Base-by-base conservation (phyloP, 2,329 filamentous ascomycete species). In the Coniochaeta ligniaria region DNA sequence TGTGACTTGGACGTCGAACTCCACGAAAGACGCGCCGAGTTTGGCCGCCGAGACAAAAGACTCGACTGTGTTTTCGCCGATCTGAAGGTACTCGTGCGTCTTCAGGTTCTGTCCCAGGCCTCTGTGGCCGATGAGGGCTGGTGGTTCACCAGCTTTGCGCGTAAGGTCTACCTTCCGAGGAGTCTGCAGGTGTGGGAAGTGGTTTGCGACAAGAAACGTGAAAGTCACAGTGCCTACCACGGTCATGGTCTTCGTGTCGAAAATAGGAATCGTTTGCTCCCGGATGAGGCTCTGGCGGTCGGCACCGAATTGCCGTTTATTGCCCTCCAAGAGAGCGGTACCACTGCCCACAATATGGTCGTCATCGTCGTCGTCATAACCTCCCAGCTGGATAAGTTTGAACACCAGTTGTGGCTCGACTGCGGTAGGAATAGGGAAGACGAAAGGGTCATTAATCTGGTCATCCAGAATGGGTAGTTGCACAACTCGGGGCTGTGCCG, bases 1-100 rank as follows among this genome's bases (percentile, higher is more conserved):
- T 1, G 76, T 78, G 17, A 78, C 63, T 62, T 78, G 76, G 2
- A 76, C 69, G 65, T 78, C 76, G 71, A 73, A 71, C 65, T 74
- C 72, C 26, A 75, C 69, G 59, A 67, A 70, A 17, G 70, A 69
- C 28, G 73, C 72, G 8, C 73, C 74, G 9, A 72, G 64, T 43
- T 68, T 70, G 20, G 64, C 66, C 5, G 73, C 73, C 24, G 69
- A 66, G n/a, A 69, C 60, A 58, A 74, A 74, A 22, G 72, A 74
- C 68, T 72, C 66, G 38, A 75, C 63, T 6, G 71, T 75, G 61
- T 76, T 75, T 59, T 76, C 74, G 17, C 73, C 73, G 22, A 76
- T 63, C 59, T 76, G 73, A 54, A 76, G 69, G 60, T 69, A 63
- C 31, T 64, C 70, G 16, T 63, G 68, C 31, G 61, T 65, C 4